Evolutionary conservation across 768 basidiomycete species (phyloP), one percentile per base, ranked within the genome.

Genomic region (Calocybe cyanea): DNA sequence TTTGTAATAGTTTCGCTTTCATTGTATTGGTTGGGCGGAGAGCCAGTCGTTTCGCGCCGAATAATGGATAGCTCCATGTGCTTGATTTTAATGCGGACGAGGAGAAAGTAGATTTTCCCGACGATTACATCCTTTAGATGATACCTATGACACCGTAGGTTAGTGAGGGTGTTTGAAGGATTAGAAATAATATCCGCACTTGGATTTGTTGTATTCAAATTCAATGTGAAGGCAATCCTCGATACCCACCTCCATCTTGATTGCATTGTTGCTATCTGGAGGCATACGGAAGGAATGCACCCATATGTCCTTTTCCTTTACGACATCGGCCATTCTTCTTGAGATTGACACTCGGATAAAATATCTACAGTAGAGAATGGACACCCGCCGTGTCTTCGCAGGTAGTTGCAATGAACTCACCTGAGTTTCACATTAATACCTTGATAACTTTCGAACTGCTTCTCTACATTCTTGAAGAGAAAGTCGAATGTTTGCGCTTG

Each of bases 231-330:
- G 66, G 64, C 96, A 98, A 60, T 98, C 96, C 63, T 98, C 96
- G 49, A 99, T 99, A 7, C 96, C 96, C 30, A 98, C 96, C 69
- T 97, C 96, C 96, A 99, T 98, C 76, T 95, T 97, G 70, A 98
- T 98, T 33, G 91, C 86, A 63, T 95, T 97, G 65, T 96, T 97
- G 59, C 82, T 89, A 65, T 98, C 96, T 45, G 95, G 93, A 8
- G 95, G 96, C 91, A 97, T 97, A 30, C 94, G 87, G 73, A 87
- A 99, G 3, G 90, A 95, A 64, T 99, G 95, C 3, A 98, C 95
- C 95, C 95, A 98, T 15, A 97, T 61, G 51, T 99, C 96, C 62
- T 76, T 85, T 67, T 98, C 96, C 65, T 95, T 95, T 38, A 78
- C 70, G 4, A 94, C 91, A 57, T 97, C 94, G 14, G 92, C 93